These are phyloP conservation scores for Phytophthora tubulina DNA, from an alignment of 352 stramenopile species.

Conservation along the genomic window DNA sequence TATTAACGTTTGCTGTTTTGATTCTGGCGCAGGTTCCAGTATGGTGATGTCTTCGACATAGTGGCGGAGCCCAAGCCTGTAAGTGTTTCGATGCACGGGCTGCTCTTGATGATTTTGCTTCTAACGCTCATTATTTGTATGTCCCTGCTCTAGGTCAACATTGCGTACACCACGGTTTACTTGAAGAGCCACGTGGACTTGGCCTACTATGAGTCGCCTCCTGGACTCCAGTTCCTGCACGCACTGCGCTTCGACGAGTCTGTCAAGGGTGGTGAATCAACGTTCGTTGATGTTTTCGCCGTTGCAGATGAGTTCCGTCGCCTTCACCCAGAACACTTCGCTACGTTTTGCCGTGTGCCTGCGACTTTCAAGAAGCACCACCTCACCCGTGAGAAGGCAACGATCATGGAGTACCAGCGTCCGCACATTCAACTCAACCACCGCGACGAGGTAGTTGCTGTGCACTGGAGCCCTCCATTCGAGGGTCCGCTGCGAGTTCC, in stretches of 20 bases:
- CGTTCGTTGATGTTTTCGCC: conserved; percentile 88
- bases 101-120: not conserved
- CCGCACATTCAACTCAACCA: conserved; percentile 94
- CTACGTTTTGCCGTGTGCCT: conserved; percentile 83
- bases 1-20: not conserved
- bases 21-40: conserved; percentile 65
- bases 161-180: conserved; percentile 93
- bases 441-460: conserved; percentile 82
- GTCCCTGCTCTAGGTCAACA: conserved; percentile 84
- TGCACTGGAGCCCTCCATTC: conserved; percentile 96
- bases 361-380: conserved; percentile 96
- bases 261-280: conserved; percentile 86
- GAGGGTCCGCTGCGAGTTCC: conserved; percentile 92
- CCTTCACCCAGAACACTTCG: conserved; percentile 74
- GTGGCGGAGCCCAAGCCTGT: conserved; percentile 84
- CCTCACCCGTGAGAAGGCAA: conserved; percentile 87
- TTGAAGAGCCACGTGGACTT: conserved; percentile 96
- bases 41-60: conserved; percentile 89
- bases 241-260: conserved; percentile 89
- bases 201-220: conserved; percentile 97
- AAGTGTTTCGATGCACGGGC: conserved; percentile 11
- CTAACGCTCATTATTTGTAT: conserved; percentile 1
- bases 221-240: conserved; percentile 95
- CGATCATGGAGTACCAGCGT: conserved; percentile 94
- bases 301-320: conserved; percentile 75